Base-by-base conservation (phyloP, 208 protist species). In the Acanthamoeba culbertsoni region DNA sequence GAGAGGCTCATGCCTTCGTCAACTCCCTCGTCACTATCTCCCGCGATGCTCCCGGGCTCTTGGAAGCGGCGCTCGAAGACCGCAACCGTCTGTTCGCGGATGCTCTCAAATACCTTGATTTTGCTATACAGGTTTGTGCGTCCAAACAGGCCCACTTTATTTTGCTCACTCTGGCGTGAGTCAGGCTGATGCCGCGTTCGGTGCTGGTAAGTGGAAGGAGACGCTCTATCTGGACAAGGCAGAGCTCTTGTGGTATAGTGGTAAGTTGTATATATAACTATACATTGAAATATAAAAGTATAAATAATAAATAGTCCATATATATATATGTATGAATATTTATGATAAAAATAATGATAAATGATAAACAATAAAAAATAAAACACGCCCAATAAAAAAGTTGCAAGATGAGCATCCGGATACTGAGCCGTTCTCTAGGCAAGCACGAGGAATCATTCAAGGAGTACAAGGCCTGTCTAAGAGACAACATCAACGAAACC, bases 101-200 rank as follows among this genome's bases (percentile, higher is more conserved):
- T 35, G 79, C 79, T 2, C 7, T 45, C 33, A 55, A 43, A 8
- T 63, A 88, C 79, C 79, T 88, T 1, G 79, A 88, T 46, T 88
- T 88, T 62, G 79, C 79, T 12, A 62, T 88, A 16, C 79, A 88
- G 79, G 79, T 88, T 59, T 59, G 53, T 26, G 20, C 53, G 18
- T 55, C 48, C 12, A 23, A 55, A 8, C 48, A 55, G 8, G 18
- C 48, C 48, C 18, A 18, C 12, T 23, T 55, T 8, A 55, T 55
- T 55, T 75, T 40, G n/a, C 20, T 86, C 23, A 35, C 6, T 5
- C 75, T 57, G 42, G 8, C n/a, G 31, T 35, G 63, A 75, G 23
- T 75, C 48, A 88, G 79, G 79, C 79, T 1, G 79, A 88, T 16
- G 79, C 79, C 4, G 79, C 79, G 45, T 88, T 57, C 37, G 79